These are phyloP conservation scores for Porphyra umbilicalis DNA, from an alignment of 31 red algal genomes.

Conservation along the genomic window DNA sequence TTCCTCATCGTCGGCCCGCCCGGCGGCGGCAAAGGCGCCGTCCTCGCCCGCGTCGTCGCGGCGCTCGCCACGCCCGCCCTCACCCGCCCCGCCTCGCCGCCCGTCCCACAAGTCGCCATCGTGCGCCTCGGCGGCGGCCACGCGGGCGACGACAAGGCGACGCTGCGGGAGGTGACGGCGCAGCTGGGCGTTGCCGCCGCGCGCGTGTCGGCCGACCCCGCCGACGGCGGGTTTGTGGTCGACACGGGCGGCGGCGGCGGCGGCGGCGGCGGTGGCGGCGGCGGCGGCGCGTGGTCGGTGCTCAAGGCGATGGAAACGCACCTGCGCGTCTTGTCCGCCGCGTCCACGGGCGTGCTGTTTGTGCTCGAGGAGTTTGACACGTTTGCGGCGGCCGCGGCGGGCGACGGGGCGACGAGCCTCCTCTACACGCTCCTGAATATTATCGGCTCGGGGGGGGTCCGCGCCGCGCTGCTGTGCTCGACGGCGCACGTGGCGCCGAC, in stretches of 20 bases:
- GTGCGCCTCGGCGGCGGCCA: not conserved
- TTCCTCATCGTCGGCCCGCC: not conserved
- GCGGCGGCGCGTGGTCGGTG: not conserved
- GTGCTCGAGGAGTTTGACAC: constrained; percentile 6
- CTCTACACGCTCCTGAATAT: constrained; percentile 12
- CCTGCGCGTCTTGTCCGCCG: not conserved
- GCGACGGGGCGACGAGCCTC: not conserved
- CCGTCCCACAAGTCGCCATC: not conserved
- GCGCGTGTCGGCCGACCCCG: not conserved
- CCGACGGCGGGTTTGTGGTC: not conserved
- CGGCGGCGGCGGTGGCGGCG: not conserved
- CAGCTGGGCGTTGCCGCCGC: not conserved
- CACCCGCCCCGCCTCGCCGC: not conserved
- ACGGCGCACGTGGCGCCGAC: constrained; percentile 2
- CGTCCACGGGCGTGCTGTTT: constrained; percentile 3
- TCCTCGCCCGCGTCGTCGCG: not conserved
- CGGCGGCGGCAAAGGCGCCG: not conserved
- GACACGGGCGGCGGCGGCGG: not conserved
- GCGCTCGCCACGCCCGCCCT: not conserved
- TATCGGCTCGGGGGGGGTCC: not conserved
- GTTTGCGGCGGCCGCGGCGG: constrained; percentile 4
- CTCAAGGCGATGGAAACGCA: not conserved
- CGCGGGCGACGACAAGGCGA: not conserved
- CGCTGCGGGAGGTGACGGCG: not conserved
- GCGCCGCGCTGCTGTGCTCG: not conserved